phyloP scores from a whole-genome alignment of 768 basidiomycete genomes.

The Lentinula aciculospora region DNA sequence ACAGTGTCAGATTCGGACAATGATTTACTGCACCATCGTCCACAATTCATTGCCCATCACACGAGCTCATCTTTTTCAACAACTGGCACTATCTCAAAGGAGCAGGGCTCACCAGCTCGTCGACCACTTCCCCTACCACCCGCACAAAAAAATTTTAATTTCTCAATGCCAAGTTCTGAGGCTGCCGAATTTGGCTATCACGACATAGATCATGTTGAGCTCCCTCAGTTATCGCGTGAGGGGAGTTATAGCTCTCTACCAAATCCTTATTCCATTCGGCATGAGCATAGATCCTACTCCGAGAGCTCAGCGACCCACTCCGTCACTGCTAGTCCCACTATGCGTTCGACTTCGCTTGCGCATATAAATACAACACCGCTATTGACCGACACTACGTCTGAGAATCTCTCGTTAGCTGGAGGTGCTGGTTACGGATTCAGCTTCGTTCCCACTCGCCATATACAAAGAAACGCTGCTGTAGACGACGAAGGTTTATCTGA shows the following conservation, averaged over 20 bases:
- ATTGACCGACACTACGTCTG: neutral
- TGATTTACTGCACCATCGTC: neutral
- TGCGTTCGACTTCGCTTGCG: neutral
- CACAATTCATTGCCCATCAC: neutral
- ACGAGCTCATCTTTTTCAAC: neutral
- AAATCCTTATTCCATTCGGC: neutral
- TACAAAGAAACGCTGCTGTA: neutral
- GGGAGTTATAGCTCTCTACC: neutral
- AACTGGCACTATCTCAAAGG: neutral
- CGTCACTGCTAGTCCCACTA: neutral
- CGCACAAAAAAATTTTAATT: neutral
- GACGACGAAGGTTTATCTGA: neutral
- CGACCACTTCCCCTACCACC: neutral
- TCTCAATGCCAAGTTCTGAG: neutral
- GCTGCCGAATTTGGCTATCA: neutral
- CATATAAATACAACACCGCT: neutral
- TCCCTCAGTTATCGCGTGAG: neutral
- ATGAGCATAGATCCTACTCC: slow-evolving; percentile 2
- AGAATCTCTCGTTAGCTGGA: neutral
- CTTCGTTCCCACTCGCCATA: neutral
- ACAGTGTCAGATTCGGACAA: neutral
- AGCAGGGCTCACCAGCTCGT: neutral
- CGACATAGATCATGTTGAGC: neutral
- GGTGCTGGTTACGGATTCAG: neutral
- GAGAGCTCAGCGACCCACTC: neutral